Base-by-base conservation (phyloP, 129 eudicot species). In the Lonicera japonica region DNA sequence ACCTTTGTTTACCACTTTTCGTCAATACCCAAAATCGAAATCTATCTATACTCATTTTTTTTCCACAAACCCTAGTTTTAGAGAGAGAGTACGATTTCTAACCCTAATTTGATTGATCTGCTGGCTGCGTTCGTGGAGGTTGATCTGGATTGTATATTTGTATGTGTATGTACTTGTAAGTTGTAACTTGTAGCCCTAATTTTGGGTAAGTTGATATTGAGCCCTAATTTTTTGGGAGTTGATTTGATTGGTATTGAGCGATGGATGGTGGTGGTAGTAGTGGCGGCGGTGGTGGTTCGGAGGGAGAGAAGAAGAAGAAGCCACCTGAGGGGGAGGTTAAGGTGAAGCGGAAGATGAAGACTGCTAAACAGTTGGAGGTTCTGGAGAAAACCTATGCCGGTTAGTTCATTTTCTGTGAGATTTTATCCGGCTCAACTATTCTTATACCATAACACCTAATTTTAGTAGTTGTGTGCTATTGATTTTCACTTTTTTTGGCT, bases 351-450 rank as follows among this genome's bases (percentile, higher is more conserved):
- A 87, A 84, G 76, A 87, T 87, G 95, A 91, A 91, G 73, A 84
- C 96, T 25, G 88, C 97, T 84, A 71, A 78, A 64, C 97, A 87
- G 87, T 63, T 91, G 86, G 94, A 87, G 66, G 50, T 78, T 62
- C 95, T 91, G 11, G 95, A 91, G 73, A 91, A 78, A 68, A 84
- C 97, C 47, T 91, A 87, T 72, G 94, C 89, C 51, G 79, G 97
- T 91, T 40, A 46, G 88, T 73, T 60, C 23, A 15, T 60, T 13
- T 25, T 53, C n/a, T n/a, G n/a, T n/a, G n/a, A n/a, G n/a, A n/a
- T n/a, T n/a, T n/a, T n/a, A n/a, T n/a, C n/a, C n/a, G n/a, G n/a
- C n/a, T n/a, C n/a, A n/a, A n/a, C n/a, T n/a, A n/a, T n/a, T n/a
- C n/a, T n/a, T n/a, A n/a, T n/a, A n/a, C n/a, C n/a, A n/a, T n/a